Evolutionary conservation across 768 basidiomycete species (phyloP).

Genomic region (Hemileccinum rubropunctum): DNA sequence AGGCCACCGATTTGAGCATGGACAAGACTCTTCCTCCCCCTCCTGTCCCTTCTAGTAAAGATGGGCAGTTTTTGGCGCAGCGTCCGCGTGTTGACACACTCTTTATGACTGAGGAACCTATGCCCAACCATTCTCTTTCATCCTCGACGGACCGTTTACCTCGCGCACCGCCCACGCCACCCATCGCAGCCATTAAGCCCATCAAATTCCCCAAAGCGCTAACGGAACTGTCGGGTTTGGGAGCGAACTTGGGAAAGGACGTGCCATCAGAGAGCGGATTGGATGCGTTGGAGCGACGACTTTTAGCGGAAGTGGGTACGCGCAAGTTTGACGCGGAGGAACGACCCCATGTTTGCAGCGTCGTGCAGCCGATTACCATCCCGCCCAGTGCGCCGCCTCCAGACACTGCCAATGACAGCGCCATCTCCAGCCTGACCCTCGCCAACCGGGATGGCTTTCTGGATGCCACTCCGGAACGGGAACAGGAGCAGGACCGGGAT

Average conservation of each 20-base stretch:
- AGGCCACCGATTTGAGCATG: conserved; percentile 12
- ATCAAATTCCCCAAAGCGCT: conserved; percentile 36
- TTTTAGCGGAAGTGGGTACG: conserved; percentile 74
- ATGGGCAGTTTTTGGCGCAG: conserved; percentile 10
- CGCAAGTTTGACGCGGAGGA: conserved; percentile 37
- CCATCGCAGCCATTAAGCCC: conserved; percentile 42
- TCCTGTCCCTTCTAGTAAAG: conserved; percentile 50
- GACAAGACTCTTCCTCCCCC: conserved; percentile 65
- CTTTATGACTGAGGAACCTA: conserved; percentile 20
- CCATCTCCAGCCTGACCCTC: conserved; percentile 47
- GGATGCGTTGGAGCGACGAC: conserved; percentile 67
- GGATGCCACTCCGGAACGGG: conserved; percentile 14
- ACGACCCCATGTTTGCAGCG: conserved; percentile 35
- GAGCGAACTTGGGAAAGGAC: conserved; percentile 20
- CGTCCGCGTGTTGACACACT: conserved; percentile 31
- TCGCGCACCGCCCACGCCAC: conserved; percentile 49
- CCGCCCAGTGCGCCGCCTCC: conserved; percentile 28
- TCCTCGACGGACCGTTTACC: conserved; percentile 14
- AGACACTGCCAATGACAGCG: conserved; percentile 40
- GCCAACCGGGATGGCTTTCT: conserved; percentile 28
- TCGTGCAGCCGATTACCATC: conserved; percentile 40
- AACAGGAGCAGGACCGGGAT: conserved; percentile 30
- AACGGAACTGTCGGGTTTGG: conserved; percentile 23
- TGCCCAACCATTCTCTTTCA: conserved; percentile 10
- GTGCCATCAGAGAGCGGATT: conserved; percentile 50